phyloP scores from a whole-genome alignment of 148 eudicot genomes.

The Rhododendron henanense region DNA sequence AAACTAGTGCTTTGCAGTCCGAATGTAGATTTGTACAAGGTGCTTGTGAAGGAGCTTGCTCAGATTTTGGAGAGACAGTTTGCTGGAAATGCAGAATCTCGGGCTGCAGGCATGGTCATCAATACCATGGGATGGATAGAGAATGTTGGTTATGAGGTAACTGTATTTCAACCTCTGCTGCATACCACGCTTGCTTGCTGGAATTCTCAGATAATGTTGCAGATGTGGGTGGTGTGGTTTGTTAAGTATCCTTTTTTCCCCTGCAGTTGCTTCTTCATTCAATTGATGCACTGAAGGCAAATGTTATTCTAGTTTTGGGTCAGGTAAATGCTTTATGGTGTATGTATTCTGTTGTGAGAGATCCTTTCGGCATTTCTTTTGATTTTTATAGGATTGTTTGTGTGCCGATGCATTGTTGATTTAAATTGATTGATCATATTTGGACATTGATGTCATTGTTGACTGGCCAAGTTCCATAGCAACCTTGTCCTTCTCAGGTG shows the following conservation, averaged over 20 bases:
- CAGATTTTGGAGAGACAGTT: constrained; percentile 77
- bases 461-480: background rate
- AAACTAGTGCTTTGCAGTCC: constrained; percentile 40
- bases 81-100: constrained; percentile 77
- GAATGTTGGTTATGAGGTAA: constrained; percentile 86
- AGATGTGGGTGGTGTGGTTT: constrained; percentile 1
- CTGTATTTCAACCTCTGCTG: background rate
- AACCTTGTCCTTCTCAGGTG: background rate
- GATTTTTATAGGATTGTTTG: background rate
- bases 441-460: background rate
- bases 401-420: background rate
- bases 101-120: constrained; percentile 96
- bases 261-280: constrained; percentile 93
- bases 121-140: constrained; percentile 99
- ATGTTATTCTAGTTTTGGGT: constrained; percentile 85
- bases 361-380: background rate
- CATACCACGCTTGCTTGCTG: background rate
- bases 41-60: constrained; percentile 82
- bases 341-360: background rate
- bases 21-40: constrained; percentile 77
- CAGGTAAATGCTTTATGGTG: constrained; percentile 50
- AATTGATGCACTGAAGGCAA: constrained; percentile 78
- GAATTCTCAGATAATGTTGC: background rate
- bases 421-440: background rate
- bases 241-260: constrained; percentile 3